These are phyloP conservation scores for Teratosphaeria destructans DNA, from an alignment of 2,329 filamentous ascomycete genomes.

Conservation along the genomic window DNA sequence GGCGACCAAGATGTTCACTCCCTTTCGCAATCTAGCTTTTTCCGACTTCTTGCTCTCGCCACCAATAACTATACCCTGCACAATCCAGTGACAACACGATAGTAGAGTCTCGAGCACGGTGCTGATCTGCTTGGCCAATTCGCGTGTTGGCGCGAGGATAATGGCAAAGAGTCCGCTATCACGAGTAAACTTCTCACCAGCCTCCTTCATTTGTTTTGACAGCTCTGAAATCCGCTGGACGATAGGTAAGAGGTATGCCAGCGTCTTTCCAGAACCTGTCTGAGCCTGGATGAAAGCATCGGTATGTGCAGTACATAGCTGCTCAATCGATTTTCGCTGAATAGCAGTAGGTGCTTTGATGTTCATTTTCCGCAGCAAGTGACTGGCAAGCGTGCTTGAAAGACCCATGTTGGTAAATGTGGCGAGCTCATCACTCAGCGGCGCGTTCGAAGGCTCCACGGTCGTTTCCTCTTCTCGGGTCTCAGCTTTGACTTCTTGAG, in stretches of 20 bases:
- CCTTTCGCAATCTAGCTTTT: slow-evolving; percentile 87
- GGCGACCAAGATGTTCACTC: slow-evolving; percentile 88
- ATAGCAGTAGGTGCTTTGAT: slow-evolving; percentile 90
- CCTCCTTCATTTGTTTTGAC: slow-evolving; percentile 41
- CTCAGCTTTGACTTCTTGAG: slow-evolving; percentile 33
- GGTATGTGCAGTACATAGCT: slow-evolving; percentile 66
- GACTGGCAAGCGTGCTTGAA: slow-evolving; percentile 67
- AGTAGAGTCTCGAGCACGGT: slow-evolving; percentile 75
- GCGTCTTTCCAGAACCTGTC: slow-evolving; percentile 92
- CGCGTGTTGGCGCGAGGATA: slow-evolving; percentile 84
- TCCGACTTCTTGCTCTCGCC: slow-evolving; percentile 69
- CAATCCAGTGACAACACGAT: slow-evolving; percentile 86
- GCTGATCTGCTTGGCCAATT: slow-evolving; percentile 89
- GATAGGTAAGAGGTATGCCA: slow-evolving; percentile 89
- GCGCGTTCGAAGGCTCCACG: slow-evolving; percentile 78
- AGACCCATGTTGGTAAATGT: slow-evolving; percentile 82
- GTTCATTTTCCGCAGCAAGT: slow-evolving; percentile 74
- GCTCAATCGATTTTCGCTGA: slow-evolving; percentile 77
- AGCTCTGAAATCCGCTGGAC: slow-evolving; percentile 78
- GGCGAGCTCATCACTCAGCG: slow-evolving; percentile 69
- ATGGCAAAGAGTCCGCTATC: slow-evolving; percentile 89
- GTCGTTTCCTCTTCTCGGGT: slow-evolving; percentile 37
- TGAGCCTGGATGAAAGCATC: slow-evolving; percentile 96
- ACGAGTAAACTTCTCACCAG: slow-evolving; percentile 52
- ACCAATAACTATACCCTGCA: slow-evolving; percentile 73